These are phyloP conservation scores for Angomonas desouzai DNA, from an alignment of 208 protist species.

Conservation along the genomic window DNA sequence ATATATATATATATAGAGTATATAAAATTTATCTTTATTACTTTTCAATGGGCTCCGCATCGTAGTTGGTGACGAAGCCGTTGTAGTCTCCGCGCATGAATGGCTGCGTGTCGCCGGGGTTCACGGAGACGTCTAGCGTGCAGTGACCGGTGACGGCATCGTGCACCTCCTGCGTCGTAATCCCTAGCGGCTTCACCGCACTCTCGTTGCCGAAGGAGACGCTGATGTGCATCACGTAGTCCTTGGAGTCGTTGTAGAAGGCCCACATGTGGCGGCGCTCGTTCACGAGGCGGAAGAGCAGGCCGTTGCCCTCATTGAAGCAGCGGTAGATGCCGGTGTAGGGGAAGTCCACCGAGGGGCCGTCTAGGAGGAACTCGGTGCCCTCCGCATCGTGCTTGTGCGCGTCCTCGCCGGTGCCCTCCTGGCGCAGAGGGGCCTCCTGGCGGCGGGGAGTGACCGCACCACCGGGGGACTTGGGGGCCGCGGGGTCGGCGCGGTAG, in stretches of 20 bases:
- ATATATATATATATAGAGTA: too few relatives aligned
- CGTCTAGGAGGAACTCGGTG: constrained; percentile 23
- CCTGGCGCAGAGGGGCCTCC: not conserved
- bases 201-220: constrained; percentile 66
- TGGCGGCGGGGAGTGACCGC: not conserved
- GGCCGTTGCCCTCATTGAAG: constrained; percentile 65
- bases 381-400: constrained; percentile 17
- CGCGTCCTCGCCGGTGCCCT: constrained; percentile 3
- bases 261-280: constrained; percentile 46
- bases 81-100: constrained; percentile 85
- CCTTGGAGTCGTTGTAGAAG: constrained; percentile 77
- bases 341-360: constrained; percentile 31
- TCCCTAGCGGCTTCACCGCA: constrained; percentile 36
- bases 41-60: constrained; percentile 22
- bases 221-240: constrained; percentile 56
- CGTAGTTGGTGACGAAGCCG: constrained; percentile 47
- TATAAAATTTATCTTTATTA: too few relatives aligned
- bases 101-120: constrained; percentile 42
- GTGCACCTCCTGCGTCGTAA: constrained; percentile 25
- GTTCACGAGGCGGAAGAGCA: constrained; percentile 76
- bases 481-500: not conserved
- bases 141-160: constrained; percentile 44
- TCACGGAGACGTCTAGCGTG: constrained; percentile 35
- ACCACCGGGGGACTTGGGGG: not conserved
- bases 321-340: constrained; percentile 51